Percentiles rank a stretch among this genome's conserved stretches.
These are phyloP conservation scores for Rhodosporidiobolus odoratus DNA, from an alignment of 768 basidiomycete genomes.

Conservation along the genomic window DNA sequence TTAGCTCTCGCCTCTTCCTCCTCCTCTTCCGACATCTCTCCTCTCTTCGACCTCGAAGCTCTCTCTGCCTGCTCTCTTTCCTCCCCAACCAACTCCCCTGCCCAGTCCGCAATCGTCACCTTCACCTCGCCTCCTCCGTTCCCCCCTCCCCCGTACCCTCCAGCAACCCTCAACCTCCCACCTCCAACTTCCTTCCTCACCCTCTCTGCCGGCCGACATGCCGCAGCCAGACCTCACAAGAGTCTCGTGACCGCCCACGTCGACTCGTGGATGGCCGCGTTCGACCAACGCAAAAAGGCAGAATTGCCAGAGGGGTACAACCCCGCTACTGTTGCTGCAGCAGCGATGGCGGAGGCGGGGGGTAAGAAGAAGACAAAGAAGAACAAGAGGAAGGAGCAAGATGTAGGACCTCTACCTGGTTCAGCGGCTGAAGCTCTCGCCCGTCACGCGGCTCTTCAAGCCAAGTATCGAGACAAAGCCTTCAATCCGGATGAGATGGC, in stretches of 20 bases:
- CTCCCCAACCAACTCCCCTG: background rate
- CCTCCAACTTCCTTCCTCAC: constrained; percentile 6
- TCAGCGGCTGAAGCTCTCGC: constrained; percentile 31
- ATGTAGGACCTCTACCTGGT: constrained; percentile 20
- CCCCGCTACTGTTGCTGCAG: background rate
- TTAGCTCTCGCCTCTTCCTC: too few species aligned
- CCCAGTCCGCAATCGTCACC: constrained; percentile 24
- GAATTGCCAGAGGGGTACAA: constrained; percentile 3
- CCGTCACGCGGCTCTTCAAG: constrained; percentile 11
- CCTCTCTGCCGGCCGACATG: background rate
- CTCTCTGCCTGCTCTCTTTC: background rate
- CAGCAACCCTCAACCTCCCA: constrained; percentile 14
- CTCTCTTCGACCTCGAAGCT: constrained; percentile 9
- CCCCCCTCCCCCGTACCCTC: constrained; percentile 18
- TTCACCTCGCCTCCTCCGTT: constrained; percentile 19
- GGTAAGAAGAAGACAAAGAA: constrained; percentile 16
- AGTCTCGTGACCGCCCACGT: constrained; percentile 16
- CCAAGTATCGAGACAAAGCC: background rate
- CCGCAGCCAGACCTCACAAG: constrained; percentile 18
- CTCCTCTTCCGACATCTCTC: background rate
- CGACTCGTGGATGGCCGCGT: constrained; percentile 31
- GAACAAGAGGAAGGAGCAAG: background rate
- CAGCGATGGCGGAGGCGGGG: too few species aligned
- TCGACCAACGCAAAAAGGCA: constrained; percentile 22
- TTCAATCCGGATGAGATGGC: constrained; percentile 30